Conservation (phyloP, 225 moss, liverwort and hornwort species). For the Asterella californica region DNA sequence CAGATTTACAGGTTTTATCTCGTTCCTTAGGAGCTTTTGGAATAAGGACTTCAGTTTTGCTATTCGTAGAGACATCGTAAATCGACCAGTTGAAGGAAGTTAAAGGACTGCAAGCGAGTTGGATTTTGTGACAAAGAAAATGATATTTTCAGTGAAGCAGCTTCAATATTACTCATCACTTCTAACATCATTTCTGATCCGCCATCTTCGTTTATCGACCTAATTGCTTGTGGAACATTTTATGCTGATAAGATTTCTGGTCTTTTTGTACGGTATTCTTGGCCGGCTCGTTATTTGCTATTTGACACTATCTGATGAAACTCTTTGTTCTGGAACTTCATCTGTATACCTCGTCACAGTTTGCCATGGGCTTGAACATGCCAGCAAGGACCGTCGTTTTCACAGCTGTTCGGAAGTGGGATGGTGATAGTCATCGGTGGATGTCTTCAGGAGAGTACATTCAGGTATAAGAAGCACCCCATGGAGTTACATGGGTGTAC, state of each 20-base stretch:
- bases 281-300: not conserved
- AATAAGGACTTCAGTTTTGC: no score
- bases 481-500: not conserved
- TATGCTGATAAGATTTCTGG: not conserved
- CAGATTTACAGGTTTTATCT: no score
- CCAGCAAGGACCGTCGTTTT: constrained; percentile 57
- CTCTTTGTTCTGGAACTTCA: constrained; percentile 17
- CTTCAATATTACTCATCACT: not conserved
- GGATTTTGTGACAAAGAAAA: no score
- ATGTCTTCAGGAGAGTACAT: constrained; percentile 60
- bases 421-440: constrained; percentile 53
- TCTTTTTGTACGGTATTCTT: not conserved
- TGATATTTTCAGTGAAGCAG: not conserved
- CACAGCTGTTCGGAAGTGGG: constrained; percentile 55
- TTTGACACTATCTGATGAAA: not conserved
- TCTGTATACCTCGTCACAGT: constrained; percentile 22
- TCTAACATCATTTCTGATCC: not conserved
- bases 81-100: no score
- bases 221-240: not conserved
- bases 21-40: no score
- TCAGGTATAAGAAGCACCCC: constrained; percentile 28
- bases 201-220: not conserved
- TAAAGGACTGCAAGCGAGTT: no score
- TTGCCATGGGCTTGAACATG: constrained; percentile 55
- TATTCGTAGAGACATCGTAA: no score